A percentile compares a stretch with the other conserved stretches of the same genome.
Conservation (phyloP, 371 early-diverging fungal species). For the Paraphysoderma sedebokerense region DNA sequence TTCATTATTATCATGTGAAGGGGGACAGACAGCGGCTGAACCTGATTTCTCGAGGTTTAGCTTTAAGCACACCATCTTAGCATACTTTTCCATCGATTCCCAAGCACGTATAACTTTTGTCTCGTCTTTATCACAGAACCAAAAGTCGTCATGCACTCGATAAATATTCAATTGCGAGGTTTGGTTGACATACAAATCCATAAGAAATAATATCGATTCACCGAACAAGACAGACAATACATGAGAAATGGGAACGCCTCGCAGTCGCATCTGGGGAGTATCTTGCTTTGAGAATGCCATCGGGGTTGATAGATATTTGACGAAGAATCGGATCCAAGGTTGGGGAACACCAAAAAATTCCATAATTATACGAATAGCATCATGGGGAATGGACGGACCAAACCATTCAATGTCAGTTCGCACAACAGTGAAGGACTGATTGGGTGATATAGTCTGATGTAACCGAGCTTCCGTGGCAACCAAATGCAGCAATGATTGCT, state of each 20-base stretch:
- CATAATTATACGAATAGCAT: not conserved
- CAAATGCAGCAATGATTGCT: slow-evolving; percentile 1
- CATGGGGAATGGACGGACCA: slow-evolving; percentile 8
- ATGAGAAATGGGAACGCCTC: slow-evolving; percentile 7
- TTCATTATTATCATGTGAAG: too few relatives aligned
- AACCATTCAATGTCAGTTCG: slow-evolving; percentile 9
- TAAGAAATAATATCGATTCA: slow-evolving; percentile 5
- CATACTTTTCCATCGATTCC: slow-evolving; percentile 2
- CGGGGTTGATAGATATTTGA: slow-evolving; percentile 3
- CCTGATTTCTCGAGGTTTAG: slow-evolving; percentile 8
- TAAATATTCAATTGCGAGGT: not conserved
- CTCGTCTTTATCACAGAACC: slow-evolving; percentile 3
- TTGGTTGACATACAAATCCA: slow-evolving; percentile 3
- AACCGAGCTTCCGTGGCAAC: slow-evolving; percentile 5
- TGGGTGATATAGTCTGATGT: not conserved
- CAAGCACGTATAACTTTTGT: slow-evolving; percentile 3
- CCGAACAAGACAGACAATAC: slow-evolving; percentile 2
- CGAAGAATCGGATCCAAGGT: slow-evolving; percentile 3
- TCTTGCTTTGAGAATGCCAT: slow-evolving; percentile 2
- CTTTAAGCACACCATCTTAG: slow-evolving; percentile 1
- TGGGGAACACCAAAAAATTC: slow-evolving; percentile 6
- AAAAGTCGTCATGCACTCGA: slow-evolving; percentile 7
- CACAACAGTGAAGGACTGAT: slow-evolving; percentile 2
- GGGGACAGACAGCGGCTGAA: slow-evolving; percentile 5
- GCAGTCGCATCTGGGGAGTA: not conserved